Base-by-base conservation (phyloP, 1,284 basidiomycete species). In the Cutaneotrichosporon mucoides region DNA sequence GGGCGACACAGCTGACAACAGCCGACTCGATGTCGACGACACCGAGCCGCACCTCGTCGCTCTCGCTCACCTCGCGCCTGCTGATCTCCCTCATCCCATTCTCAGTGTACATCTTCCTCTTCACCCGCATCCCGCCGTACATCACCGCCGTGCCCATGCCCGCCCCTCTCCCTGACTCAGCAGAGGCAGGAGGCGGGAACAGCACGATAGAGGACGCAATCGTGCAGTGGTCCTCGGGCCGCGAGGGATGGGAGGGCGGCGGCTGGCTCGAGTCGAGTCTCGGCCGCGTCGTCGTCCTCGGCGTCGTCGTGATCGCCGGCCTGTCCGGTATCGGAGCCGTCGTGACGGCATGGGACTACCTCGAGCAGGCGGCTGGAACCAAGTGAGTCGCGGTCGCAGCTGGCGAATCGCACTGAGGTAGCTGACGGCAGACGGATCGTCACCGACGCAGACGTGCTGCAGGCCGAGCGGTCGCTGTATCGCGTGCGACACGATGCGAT, bases 121-220 rank as follows among this genome's bases (percentile, higher is more conserved):
- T 77, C 65, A 76, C 76, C 44, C 68, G 69, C 5, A 76, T 78
- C 6, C 78, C 76, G 11, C 75, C 75, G 3, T 79, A 77, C 61
- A 63, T 76, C 47, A 76, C 73, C 0, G 66, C 72, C 0, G 56
- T 70, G 24, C 24, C 24, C 24, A 24, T 24, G 24, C 24, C 24
- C 24, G 24, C 24, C 24, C 24, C 24, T 24, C 24, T 24, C 24
- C 24, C 24, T 24, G 24, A 24, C 24, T 24, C 24, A 24, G 24
- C 24, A 24, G 24, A 24, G 24, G 24, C 24, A 24, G 24, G 24
- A 33, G n/a, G 49, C n/a, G 24, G 5, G 46, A 5, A 8, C 33
- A 36, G 12, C 16, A 55, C 55, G 13, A 56, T 64, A 38, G 67
- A 67, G 53, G 63, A 66, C 47, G 60, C 62, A 5, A 60, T 66